Evolutionary conservation across 2,329 filamentous ascomycete species (phyloP), one percentile per base, ranked within the genome.

Genomic region (Orbilia brochopaga): DNA sequence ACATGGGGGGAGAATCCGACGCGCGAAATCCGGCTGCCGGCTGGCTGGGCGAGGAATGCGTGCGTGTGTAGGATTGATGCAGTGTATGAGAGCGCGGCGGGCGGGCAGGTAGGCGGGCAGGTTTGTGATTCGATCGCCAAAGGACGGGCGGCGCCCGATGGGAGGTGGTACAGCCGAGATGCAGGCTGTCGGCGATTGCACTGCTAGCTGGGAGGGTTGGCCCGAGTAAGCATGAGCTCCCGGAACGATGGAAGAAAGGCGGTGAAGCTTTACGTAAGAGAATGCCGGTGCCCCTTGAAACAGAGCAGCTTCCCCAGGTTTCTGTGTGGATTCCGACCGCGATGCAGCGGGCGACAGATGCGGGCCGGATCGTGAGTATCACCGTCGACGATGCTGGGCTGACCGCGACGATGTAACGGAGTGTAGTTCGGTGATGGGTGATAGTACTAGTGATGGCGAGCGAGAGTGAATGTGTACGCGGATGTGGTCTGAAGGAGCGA

Each of bases 241-340:
- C 17, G 32, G 48, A 44, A 3, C 7, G 17, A 63, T 50, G 63
- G 48, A 30, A 32, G 52, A 56, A 35, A 50, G 52, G 17, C 24
- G 23, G 58, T 64, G 59, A 63, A 72, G 67, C 60, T 72, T 72
- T 72, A 72, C 67, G 67, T 72, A 72, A 72, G 42, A 65, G 67
- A 72, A 65, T 72, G 55, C 50, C 24, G 15, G 30, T 24, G 37
- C 52, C 53, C 61, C 44, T 57, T 51, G 51, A 61, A 52, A 56
- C 51, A 44, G 27, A 8, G 8, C 27, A 32, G 27, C 40, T 69
- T 60, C 55, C 60, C 67, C 60, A 21, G 60, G 56, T 30, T 65
- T 59, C 58, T 35, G 19, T 37, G 17, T 42, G 57, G 42, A 57
- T 51, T 48, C 50, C 63, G 44, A 30, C 48, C 44, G 37, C 32